Percentiles rank a stretch among this genome's conserved stretches.
Evolutionary conservation across 495 filamentous ascomycete species (phyloP).

Genomic region (Daldinia childiae): DNA sequence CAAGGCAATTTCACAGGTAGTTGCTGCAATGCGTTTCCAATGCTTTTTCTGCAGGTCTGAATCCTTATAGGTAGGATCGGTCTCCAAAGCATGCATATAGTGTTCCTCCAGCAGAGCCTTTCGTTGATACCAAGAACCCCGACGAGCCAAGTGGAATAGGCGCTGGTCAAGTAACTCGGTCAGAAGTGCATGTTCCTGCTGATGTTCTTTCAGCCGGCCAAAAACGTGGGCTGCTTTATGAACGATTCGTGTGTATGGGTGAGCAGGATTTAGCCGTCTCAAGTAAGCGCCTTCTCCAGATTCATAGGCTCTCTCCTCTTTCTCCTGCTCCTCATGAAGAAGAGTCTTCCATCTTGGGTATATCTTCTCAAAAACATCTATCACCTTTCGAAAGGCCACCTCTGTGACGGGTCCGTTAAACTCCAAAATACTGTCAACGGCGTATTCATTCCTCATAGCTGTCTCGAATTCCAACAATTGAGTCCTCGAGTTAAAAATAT

Average conservation of each 20-base stretch:
- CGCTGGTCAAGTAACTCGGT: slow-evolving; percentile 80
- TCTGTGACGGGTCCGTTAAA: slow-evolving; percentile 79
- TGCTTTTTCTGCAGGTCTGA: slow-evolving; percentile 72
- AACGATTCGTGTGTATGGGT: slow-evolving; percentile 92
- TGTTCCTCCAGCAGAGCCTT: slow-evolving; percentile 95
- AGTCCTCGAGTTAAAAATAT: slow-evolving; percentile 82
- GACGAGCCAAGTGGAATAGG: slow-evolving; percentile 83
- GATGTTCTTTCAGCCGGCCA: slow-evolving; percentile 82
- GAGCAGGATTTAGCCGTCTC: slow-evolving; percentile 88
- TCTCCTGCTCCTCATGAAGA: slow-evolving; percentile 77
- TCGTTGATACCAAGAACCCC: slow-evolving; percentile 95
- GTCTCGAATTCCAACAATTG: slow-evolving; percentile 89
- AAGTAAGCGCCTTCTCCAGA: slow-evolving; percentile 90
- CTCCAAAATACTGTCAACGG: slow-evolving; percentile 85
- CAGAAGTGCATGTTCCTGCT: slow-evolving; percentile 78
- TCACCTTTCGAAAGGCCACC: slow-evolving; percentile 66
- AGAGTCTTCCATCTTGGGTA: slow-evolving; percentile 83
- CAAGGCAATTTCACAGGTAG: slow-evolving; percentile 87
- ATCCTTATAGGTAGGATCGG: slow-evolving; percentile 48
- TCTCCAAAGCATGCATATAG: slow-evolving; percentile 78
- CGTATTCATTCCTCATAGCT: slow-evolving; percentile 81
- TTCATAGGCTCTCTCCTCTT: slow-evolving; percentile 82
- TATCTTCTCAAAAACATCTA: slow-evolving; percentile 76
- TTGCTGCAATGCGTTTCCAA: slow-evolving; percentile 80
- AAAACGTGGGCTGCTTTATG: slow-evolving; percentile 85